Evolutionary conservation across 257 asterid genomes (phyloP).

Genomic region (Gardenia jasminoides): DNA sequence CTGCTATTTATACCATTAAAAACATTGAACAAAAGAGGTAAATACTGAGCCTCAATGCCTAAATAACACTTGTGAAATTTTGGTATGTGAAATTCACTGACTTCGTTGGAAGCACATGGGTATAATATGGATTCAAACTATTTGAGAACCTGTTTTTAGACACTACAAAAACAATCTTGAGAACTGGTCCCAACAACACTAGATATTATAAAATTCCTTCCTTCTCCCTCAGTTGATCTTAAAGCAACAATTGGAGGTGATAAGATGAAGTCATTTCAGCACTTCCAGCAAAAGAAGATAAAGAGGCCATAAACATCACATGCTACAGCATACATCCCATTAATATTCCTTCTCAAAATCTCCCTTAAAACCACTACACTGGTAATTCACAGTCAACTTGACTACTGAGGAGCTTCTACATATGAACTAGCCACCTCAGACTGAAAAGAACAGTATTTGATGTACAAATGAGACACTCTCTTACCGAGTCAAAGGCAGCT

Average conservation of each 20-base stretch:
- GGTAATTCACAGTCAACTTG: background rate
- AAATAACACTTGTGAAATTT: background rate
- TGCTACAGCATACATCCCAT: background rate
- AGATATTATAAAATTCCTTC: background rate
- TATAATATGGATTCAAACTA: background rate
- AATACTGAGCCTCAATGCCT: background rate
- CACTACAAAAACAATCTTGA: background rate
- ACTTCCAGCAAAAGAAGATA: background rate
- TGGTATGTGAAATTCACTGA: background rate
- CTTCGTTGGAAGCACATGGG: background rate
- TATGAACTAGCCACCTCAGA: background rate
- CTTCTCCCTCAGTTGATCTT: background rate
- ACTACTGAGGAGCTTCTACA: background rate
- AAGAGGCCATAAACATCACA: background rate
- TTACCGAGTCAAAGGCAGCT: conserved; percentile 90
- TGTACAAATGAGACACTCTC: conserved; percentile 11
- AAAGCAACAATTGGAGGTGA: background rate
- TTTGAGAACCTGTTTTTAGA: background rate
- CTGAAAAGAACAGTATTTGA: background rate
- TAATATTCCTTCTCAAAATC: background rate
- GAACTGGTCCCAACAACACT: background rate
- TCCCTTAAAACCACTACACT: no score
- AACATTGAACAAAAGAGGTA: background rate
- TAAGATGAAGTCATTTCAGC: background rate
- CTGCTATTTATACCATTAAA: background rate